Conservation (phyloP, 202 grass and related monocot species). For the Elaeis oleifera region DNA sequence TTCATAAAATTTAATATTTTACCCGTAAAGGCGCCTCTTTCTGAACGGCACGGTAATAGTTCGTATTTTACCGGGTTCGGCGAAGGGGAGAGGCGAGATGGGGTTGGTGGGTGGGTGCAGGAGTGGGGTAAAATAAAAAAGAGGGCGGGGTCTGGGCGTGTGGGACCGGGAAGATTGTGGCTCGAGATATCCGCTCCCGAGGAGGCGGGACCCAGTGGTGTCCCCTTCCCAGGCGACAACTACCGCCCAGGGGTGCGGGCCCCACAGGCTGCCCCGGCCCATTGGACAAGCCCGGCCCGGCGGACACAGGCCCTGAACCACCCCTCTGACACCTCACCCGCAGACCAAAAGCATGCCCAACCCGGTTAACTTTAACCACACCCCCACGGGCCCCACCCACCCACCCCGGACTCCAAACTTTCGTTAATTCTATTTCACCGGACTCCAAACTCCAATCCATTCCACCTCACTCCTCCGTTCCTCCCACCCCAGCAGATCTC, state of each 20-base stretch:
- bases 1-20: no score
- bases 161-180: not conserved
- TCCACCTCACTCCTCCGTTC: not conserved
- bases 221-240: constrained; percentile 18
- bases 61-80: no score
- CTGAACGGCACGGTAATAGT: no score
- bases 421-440: not conserved
- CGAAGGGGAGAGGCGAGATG: no score
- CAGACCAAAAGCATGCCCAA: constrained; percentile 1
- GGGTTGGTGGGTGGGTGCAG: no score
- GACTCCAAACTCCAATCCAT: not conserved
- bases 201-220: constrained; percentile 1
- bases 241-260: not conserved
- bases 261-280: constrained; percentile 17
- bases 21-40: no score
- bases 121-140: no score
- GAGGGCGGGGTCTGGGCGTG: no score
- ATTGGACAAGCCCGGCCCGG: constrained; percentile 21
- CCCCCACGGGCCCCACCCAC: not conserved
- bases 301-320: constrained; percentile 8
- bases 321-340: constrained; percentile 8
- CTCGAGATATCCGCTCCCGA: constrained; percentile 11
- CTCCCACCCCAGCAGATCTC: no score
- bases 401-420: not conserved
- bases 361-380: not conserved